phyloP scores from a whole-genome alignment of 495 filamentous ascomycete genomes.

The Penicillium macrosclerotiorum region DNA sequence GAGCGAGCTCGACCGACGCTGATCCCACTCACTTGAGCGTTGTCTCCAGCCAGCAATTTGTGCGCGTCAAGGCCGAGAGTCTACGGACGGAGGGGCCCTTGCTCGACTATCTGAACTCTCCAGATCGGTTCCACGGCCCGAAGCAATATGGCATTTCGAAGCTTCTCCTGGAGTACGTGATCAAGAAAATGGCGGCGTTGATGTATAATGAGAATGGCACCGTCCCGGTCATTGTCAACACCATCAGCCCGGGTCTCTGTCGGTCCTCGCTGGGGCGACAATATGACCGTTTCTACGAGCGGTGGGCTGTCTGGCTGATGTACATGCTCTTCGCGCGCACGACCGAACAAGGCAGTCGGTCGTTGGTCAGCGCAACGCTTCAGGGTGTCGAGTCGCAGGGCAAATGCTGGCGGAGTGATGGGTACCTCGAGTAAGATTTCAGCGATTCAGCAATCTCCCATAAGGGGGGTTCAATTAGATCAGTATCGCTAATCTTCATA shows the following conservation, averaged over 20 bases:
- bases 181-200: constrained; percentile 34
- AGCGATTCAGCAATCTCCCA: too few species aligned
- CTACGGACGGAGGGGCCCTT: constrained; percentile 31
- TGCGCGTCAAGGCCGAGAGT: constrained; percentile 33
- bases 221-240: constrained; percentile 44
- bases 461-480: too few species aligned
- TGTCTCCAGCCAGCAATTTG: constrained; percentile 44
- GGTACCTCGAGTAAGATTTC: constrained; percentile 46
- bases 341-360: constrained; percentile 49
- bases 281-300: constrained; percentile 37
- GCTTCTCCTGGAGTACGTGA: constrained; percentile 45
- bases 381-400: constrained; percentile 51
- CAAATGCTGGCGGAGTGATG: constrained; percentile 48
- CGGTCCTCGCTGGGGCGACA: constrained; percentile 39
- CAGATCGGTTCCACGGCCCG: constrained; percentile 24
- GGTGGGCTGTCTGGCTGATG: constrained; percentile 34
- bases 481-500: too few species aligned
- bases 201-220: constrained; percentile 34
- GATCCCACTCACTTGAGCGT: constrained; percentile 35
- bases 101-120: constrained; percentile 34
- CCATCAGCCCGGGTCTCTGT: constrained; percentile 46
- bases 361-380: constrained; percentile 49
- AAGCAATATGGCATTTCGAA: constrained; percentile 49
- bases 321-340: constrained; percentile 45
- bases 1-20: constrained; percentile 20